Percentiles rank a stretch among this genome's conserved stretches.
phyloP scores from a whole-genome alignment of 164 flowering plant species.

The Umbellularia californica region DNA sequence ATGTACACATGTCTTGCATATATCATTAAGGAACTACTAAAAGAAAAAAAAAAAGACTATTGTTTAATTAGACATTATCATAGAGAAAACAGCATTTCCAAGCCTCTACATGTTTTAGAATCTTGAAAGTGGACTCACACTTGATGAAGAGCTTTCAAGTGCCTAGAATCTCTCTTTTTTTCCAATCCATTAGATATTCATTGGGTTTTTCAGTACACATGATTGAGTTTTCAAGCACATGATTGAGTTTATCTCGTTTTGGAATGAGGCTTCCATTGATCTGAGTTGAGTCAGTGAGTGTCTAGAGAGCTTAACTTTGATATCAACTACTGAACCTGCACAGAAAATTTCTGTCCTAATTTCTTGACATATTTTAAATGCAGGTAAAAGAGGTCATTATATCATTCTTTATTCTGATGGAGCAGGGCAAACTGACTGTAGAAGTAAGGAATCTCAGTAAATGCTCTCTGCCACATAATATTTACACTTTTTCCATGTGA shows the following conservation, averaged over 20 bases:
- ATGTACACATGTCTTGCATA: too few species aligned
- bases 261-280: background rate
- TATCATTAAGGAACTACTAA: too few species aligned
- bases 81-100: too few species aligned
- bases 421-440: constrained; percentile 70
- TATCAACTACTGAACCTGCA: background rate
- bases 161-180: too few species aligned
- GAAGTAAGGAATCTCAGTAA: constrained; percentile 26
- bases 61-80: too few species aligned
- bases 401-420: constrained; percentile 69
- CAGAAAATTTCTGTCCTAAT: background rate
- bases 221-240: background rate
- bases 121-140: too few species aligned
- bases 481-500: background rate
- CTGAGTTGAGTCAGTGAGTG: background rate
- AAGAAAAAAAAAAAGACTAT: too few species aligned
- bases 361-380: constrained; percentile 7
- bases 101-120: too few species aligned
- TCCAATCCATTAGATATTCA: too few species aligned
- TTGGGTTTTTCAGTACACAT: background rate
- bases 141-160: too few species aligned
- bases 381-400: constrained; percentile 84
- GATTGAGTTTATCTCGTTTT: background rate
- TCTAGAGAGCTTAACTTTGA: background rate
- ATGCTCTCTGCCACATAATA: background rate